A percentile compares a stretch with the other conserved stretches of the same genome.
Conservation (phyloP, 2,329 filamentous ascomycete genomes). For the Trichothecium roseum region DNA sequence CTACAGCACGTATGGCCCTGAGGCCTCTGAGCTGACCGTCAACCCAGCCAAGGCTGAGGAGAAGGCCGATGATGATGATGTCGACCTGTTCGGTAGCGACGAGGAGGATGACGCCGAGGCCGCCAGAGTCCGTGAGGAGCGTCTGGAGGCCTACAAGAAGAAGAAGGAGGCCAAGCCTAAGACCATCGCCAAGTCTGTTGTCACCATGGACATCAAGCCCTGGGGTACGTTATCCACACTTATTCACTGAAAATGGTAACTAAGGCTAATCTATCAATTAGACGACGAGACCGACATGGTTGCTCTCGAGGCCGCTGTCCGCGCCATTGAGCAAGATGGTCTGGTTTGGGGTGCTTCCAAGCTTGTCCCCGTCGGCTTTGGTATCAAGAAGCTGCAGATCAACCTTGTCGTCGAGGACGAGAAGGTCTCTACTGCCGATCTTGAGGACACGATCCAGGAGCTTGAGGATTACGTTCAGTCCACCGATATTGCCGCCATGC, state of each 20-base stretch:
- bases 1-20: slow-evolving; percentile 86
- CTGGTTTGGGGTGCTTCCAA: slow-evolving; percentile 92
- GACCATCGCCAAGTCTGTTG: slow-evolving; percentile 88
- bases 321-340: slow-evolving; percentile 80
- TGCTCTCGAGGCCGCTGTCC: slow-evolving; percentile 69
- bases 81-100: slow-evolving; percentile 88
- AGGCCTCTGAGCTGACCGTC: slow-evolving; percentile 62
- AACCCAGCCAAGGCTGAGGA: slow-evolving; percentile 79
- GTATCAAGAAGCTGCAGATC: slow-evolving; percentile 99
- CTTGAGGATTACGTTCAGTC: slow-evolving; percentile 97
- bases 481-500: slow-evolving; percentile 81
- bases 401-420: slow-evolving; percentile 97
- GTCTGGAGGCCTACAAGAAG: slow-evolving; percentile 85
- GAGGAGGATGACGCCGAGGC: slow-evolving; percentile 92
- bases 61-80: slow-evolving; percentile 65
- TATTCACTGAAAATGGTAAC: neutral
- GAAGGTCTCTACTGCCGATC: slow-evolving; percentile 78
- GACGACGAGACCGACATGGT: slow-evolving; percentile 93
- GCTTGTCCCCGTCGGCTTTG: slow-evolving; percentile 84
- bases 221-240: slow-evolving; percentile 63
- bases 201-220: slow-evolving; percentile 94
- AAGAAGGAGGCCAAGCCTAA: slow-evolving; percentile 95
- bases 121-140: slow-evolving; percentile 73
- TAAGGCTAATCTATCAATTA: slow-evolving; percentile 19
- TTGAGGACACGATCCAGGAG: slow-evolving; percentile 72